Evolutionary conservation across 768 basidiomycete genomes (phyloP).

Genomic region (Mycena floridula): DNA sequence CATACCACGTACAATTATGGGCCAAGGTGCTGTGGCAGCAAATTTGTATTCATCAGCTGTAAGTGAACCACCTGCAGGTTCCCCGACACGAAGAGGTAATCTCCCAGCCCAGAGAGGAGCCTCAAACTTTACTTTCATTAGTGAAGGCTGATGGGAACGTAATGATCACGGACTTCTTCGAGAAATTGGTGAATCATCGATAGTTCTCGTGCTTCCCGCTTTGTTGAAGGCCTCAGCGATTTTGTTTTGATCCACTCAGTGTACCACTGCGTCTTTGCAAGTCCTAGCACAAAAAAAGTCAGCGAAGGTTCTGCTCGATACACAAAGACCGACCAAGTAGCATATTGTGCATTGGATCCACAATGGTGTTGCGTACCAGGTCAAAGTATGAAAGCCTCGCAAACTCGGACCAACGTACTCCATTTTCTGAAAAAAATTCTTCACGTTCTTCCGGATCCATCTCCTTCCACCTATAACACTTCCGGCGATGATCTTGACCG

Average conservation of each 20-base stretch:
- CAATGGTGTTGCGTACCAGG: constrained; percentile 11
- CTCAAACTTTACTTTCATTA: constrained; percentile 10
- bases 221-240: constrained; percentile 9
- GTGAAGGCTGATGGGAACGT: background rate
- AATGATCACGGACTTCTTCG: constrained; percentile 5
- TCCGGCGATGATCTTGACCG: background rate
- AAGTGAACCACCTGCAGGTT: constrained; percentile 16
- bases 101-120: constrained; percentile 14
- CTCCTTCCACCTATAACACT: background rate
- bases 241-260: constrained; percentile 12
- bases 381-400: constrained; percentile 19
- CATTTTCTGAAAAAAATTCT: constrained; percentile 15
- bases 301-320: no score
- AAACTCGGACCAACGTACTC: constrained; percentile 19
- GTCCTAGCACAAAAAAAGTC: no score
- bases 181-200: constrained; percentile 12
- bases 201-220: constrained; percentile 7
- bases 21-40: constrained; percentile 6
- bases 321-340: constrained; percentile 12
- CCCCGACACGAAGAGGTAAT: constrained; percentile 15
- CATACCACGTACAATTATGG: constrained; percentile 10
- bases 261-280: constrained; percentile 20
- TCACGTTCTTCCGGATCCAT: constrained; percentile 1
- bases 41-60: constrained; percentile 21
- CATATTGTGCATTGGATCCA: constrained; percentile 26